Evolutionary conservation across 2,329 filamentous ascomycete genomes (phyloP).

Genomic region (Fusarium pseudocircinatum): DNA sequence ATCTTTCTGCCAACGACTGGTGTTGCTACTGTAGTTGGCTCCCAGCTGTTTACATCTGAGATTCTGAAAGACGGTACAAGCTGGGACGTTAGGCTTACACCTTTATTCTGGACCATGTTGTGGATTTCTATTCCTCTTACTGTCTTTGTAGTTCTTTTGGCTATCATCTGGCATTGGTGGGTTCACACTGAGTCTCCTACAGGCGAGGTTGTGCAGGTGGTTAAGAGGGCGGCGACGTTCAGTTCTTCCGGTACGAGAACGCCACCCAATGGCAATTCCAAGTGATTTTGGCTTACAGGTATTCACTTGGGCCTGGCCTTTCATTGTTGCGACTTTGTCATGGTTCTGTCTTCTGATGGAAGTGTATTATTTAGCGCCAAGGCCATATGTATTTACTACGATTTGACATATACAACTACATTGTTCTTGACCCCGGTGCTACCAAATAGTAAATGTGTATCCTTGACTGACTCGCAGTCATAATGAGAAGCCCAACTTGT

Average conservation of each 20-base stretch:
- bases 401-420: slow-evolving; percentile 18
- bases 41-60: slow-evolving; percentile 41
- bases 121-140: slow-evolving; percentile 47
- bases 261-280: not conserved
- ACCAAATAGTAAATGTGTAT: not conserved
- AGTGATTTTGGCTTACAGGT: not conserved
- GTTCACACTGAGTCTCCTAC: slow-evolving; percentile 35
- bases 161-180: slow-evolving; percentile 46
- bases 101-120: slow-evolving; percentile 45
- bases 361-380: not conserved
- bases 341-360: not conserved
- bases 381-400: not conserved
- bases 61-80: slow-evolving; percentile 21
- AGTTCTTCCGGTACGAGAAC: slow-evolving; percentile 19
- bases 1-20: slow-evolving; percentile 51
- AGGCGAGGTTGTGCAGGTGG: slow-evolving; percentile 31
- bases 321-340: not conserved
- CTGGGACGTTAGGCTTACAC: slow-evolving; percentile 40
- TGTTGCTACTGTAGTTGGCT: slow-evolving; percentile 47
- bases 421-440: slow-evolving; percentile 4
- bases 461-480: slow-evolving; percentile 12
- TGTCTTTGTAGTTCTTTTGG: slow-evolving; percentile 36
- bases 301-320: too few species aligned
- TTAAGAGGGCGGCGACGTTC: slow-evolving; percentile 38
- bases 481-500: slow-evolving; percentile 16